A percentile compares a stretch with the other conserved stretches of the same genome.
These are phyloP conservation scores for Escallonia herrerae DNA, from an alignment of 129 eudicot genomes.

Conservation along the genomic window DNA sequence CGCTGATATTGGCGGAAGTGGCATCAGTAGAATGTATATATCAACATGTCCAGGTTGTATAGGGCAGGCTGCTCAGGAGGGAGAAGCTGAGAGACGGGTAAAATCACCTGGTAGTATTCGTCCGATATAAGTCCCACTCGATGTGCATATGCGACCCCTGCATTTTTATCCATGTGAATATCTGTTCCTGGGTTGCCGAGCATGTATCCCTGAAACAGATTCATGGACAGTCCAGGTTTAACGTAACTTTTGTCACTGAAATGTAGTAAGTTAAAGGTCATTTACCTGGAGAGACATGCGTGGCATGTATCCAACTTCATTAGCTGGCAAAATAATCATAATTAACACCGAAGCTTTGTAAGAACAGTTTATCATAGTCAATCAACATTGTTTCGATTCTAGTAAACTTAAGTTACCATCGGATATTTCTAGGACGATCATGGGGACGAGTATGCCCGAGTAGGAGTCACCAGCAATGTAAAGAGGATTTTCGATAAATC, in stretches of 20 bases:
- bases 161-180: not conserved
- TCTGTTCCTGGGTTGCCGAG: constrained; percentile 27
- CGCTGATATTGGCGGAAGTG: not conserved
- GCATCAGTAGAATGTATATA: not conserved
- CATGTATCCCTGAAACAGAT: constrained; percentile 20
- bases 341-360: not conserved
- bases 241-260: not conserved
- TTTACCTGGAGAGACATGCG: constrained; percentile 18
- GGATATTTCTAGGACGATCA: constrained; percentile 23
- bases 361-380: not conserved
- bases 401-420: not conserved
- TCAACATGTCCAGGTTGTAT: not conserved
- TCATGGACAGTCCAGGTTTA: too few species aligned
- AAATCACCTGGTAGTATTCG: constrained; percentile 26
- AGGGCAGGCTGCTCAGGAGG: not conserved
- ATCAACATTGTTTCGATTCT: not conserved
- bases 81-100: not conserved
- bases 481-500: constrained; percentile 23
- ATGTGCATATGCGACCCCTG: constrained; percentile 25
- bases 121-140: constrained; percentile 28
- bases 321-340: constrained; percentile 15
- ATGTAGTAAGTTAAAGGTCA: not conserved
- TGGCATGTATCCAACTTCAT: constrained; percentile 30
- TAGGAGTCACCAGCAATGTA: constrained; percentile 45
- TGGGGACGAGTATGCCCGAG: constrained; percentile 27